Conservation (phyloP, 768 basidiomycete species). For the Termitomyces sp. region DNA sequence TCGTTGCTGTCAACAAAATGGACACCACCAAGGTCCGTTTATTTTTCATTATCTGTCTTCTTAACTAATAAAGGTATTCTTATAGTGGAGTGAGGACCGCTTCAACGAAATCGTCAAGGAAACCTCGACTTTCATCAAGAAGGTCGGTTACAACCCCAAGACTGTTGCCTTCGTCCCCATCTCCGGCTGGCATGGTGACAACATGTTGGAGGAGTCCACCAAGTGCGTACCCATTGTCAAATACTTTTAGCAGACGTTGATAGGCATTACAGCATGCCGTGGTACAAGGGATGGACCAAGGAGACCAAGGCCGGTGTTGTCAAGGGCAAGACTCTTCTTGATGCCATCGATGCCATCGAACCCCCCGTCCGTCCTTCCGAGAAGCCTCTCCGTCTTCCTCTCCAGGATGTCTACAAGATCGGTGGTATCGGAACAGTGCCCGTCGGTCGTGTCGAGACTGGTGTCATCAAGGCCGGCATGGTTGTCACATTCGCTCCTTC, state of each 20-base stretch:
- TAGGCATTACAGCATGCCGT: constrained; percentile 72
- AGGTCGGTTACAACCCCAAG: constrained; percentile 99
- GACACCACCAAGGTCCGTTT: constrained; percentile 88
- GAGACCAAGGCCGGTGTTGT: constrained; percentile 88
- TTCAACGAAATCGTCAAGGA: constrained; percentile 99
- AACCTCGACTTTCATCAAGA: constrained; percentile 97
- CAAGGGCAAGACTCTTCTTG: constrained; percentile 99
- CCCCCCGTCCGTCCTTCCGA: constrained; percentile 95
- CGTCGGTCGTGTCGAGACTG: constrained; percentile 99
- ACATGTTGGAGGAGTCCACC: constrained; percentile 98
- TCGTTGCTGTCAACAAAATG: constrained; percentile 99
- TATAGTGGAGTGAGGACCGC: constrained; percentile 96
- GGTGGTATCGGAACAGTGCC: constrained; percentile 99
- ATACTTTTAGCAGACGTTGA: not conserved
- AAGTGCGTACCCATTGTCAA: constrained; percentile 52
- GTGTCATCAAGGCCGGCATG: constrained; percentile 99
- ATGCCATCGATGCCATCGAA: constrained; percentile 99
- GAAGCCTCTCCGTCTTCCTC: constrained; percentile 99
- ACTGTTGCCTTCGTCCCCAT: constrained; percentile 97
- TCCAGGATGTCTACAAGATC: constrained; percentile 99
- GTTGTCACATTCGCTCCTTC: constrained; percentile 94
- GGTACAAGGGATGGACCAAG: constrained; percentile 99
- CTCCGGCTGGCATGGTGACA: constrained; percentile 99
- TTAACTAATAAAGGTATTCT: not conserved
- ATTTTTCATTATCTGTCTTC: not conserved